Evolutionary conservation across 106 monocot genomes (phyloP), one percentile per base, ranked within the genome.

Genomic region (Acorus gramineus): DNA sequence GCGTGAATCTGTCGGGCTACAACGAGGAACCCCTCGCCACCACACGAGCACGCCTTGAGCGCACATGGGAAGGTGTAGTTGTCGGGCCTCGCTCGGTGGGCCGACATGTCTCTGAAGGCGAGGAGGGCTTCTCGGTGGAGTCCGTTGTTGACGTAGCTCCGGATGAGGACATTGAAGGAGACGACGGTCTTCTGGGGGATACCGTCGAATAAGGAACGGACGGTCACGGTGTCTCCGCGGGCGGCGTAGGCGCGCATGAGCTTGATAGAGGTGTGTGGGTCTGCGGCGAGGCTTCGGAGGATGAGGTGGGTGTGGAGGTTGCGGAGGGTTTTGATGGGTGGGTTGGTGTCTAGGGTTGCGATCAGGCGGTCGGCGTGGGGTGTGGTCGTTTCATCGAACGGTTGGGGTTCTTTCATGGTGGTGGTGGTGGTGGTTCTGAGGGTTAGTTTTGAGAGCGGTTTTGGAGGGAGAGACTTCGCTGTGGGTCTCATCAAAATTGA

Each of bases 161-260:
- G 77, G 53, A 96, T 79, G 84, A 96, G 82, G 60, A 90, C 95
- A 55, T 90, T 96, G 76, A 78, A 96, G 66, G 85, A 87, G 70
- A 96, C 43, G 56, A 82, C 73, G 53, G 69, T 84, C 12, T 56
- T 73, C 5, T 65, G 3, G 14, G 72, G 11, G 11, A 59, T 77
- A 69, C 12, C 28, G 72, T 90, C 87, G 78, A 96, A 90, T 71
- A 96, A 44, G 54, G 63, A 56, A 64, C 90, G 86, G 45, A 87
- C 69, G 50, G 28, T 3, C 4, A 7, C 2, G 44, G 78, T 70
- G 49, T 78, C 69, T 63, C 81, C 86, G 68, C 80, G 82, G 11
- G 80, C 64, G 1, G 82, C 63, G 66, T 82, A 87, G 12, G 82
- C 81, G 4, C 85, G 76, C 82, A 90, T 90, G 60, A 90, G 82